Evolutionary conservation across 257 asterid species (phyloP).

Genomic region (Fraxinus pennsylvanica): DNA sequence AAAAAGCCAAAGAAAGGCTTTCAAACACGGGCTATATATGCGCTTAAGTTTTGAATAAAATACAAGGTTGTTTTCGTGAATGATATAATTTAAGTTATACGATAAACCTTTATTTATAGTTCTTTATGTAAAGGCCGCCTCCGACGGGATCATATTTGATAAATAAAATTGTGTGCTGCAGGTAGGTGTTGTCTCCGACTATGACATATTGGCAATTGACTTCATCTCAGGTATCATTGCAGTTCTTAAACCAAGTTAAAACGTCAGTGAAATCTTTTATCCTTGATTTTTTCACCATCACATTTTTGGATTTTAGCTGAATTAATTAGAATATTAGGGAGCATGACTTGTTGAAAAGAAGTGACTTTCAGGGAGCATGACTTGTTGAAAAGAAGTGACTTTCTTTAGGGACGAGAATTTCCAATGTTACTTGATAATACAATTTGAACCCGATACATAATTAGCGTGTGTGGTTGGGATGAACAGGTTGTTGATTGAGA

Average conservation of each 20-base stretch:
- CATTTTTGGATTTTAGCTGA: background rate
- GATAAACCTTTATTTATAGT: too few relatives aligned
- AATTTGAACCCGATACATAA: background rate
- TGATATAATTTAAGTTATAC: too few relatives aligned
- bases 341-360: background rate
- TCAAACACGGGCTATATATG: background rate
- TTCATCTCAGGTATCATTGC: conserved; percentile 68
- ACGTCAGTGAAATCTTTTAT: background rate
- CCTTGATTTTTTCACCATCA: background rate
- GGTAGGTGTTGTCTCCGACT: conserved; percentile 94
- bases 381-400: conserved; percentile 3
- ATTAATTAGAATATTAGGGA: background rate
- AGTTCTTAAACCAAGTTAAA: background rate
- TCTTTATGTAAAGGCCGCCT: background rate
- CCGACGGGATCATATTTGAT: background rate
- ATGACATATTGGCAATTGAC: conserved; percentile 81
- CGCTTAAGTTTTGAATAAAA: background rate
- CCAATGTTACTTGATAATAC: background rate
- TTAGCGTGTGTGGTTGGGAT: background rate
- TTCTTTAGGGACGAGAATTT: background rate
- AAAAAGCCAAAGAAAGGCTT: too few relatives aligned
- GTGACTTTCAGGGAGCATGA: background rate
- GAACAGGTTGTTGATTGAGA: background rate
- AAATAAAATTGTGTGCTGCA: conserved; percentile 25
- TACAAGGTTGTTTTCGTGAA: background rate